These are phyloP conservation scores for Colletotrichum sansevieriae DNA, from an alignment of 2,329 filamentous ascomycete genomes.

Conservation along the genomic window DNA sequence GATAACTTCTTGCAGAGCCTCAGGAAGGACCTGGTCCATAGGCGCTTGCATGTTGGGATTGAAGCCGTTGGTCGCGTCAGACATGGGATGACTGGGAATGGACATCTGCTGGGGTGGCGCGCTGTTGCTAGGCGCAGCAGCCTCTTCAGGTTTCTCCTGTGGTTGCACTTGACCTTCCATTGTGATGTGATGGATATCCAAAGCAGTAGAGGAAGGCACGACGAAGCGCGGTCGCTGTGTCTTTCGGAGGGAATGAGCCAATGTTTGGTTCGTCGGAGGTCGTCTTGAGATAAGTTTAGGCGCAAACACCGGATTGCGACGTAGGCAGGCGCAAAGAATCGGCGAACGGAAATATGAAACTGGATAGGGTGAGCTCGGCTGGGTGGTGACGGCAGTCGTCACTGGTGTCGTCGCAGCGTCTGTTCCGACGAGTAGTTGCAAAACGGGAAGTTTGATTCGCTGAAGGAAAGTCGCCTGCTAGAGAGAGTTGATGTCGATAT, in stretches of 20 bases:
- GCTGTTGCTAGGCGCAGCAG: conserved; percentile 13
- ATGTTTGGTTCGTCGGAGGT: conserved; percentile 2
- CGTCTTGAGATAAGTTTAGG: conserved; percentile 17
- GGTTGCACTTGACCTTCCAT: conserved; percentile 39
- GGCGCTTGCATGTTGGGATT: conserved; percentile 35
- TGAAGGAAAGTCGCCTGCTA: neutral
- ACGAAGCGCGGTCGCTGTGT: neutral
- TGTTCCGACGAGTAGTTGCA: neutral
- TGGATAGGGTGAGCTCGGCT: conserved; percentile 11
- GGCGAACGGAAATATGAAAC: conserved; percentile 19
- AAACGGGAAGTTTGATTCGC: neutral
- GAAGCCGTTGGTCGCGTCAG: conserved; percentile 28
- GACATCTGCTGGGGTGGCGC: conserved; percentile 13
- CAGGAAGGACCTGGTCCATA: conserved; percentile 42
- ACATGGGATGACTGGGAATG: conserved; percentile 31
- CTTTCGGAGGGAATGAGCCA: conserved; percentile 7
- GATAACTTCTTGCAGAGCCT: conserved; percentile 41
- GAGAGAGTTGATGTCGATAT: conserved; percentile 23
- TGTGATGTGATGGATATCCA: neutral
- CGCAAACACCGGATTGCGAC: conserved; percentile 10
- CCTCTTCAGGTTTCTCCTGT: conserved; percentile 28
- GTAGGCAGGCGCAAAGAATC: conserved; percentile 18
- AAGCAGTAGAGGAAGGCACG: neutral
- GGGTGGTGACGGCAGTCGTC: neutral
- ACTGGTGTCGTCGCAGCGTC: conserved; percentile 4